phyloP scores from a whole-genome alignment of 345 rosid species.

The Populus alba region DNA sequence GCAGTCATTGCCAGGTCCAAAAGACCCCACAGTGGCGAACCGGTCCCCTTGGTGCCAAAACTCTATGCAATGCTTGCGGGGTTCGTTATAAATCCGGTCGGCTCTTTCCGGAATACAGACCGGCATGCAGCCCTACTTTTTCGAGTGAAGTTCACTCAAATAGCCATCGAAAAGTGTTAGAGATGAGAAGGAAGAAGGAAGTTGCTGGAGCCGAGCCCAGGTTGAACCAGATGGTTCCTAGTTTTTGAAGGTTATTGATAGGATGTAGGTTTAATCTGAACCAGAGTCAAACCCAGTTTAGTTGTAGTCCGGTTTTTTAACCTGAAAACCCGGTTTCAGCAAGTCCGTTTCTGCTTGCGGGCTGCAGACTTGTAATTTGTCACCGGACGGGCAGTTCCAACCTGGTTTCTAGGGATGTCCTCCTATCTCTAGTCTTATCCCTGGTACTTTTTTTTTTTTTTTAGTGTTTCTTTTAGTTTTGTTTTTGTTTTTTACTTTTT shows the following conservation, averaged over 20 bases:
- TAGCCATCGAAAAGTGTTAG: slow-evolving; percentile 54
- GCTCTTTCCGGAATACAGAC: slow-evolving; percentile 58
- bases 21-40: slow-evolving; percentile 68
- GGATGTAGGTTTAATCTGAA: neutral
- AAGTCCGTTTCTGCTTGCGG: slow-evolving; percentile 1
- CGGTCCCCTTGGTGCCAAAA: slow-evolving; percentile 58
- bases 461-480: neutral
- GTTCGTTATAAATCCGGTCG: slow-evolving; percentile 62
- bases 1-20: slow-evolving; percentile 54
- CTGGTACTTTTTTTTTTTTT: neutral
- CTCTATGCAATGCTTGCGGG: slow-evolving; percentile 61
- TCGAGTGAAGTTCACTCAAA: slow-evolving; percentile 46
- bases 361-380: neutral
- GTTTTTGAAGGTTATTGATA: slow-evolving; percentile 26
- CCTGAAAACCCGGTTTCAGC: slow-evolving; percentile 6
- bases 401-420: neutral
- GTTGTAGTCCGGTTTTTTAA: neutral
- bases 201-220: slow-evolving; percentile 16
- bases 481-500: too few relatives aligned
- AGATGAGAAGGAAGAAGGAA: slow-evolving; percentile 47
- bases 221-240: slow-evolving; percentile 27
- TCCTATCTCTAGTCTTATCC: neutral
- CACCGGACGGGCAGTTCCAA: neutral
- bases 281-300: slow-evolving; percentile 13
- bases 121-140: slow-evolving; percentile 62